phyloP scores from a whole-genome alignment of 257 asterid species.

The Lycium barbarum region DNA sequence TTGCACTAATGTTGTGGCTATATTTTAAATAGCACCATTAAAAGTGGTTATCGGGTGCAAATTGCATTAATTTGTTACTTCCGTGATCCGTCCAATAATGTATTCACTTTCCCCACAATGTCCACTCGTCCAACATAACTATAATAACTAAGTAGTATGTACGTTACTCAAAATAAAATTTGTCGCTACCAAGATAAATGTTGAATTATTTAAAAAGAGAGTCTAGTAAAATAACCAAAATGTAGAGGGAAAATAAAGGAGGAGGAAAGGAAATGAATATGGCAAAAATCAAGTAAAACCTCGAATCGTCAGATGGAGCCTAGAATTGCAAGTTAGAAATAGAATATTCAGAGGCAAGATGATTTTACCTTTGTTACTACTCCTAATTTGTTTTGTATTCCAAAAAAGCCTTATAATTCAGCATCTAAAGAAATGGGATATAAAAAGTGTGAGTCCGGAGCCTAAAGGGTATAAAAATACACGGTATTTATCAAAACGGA shows the following conservation, averaged over 20 bases:
- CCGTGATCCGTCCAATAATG: not conserved
- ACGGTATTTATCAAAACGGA: no score
- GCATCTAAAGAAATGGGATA: not conserved
- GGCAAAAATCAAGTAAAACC: not conserved
- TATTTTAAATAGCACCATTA: not conserved
- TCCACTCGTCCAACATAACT: not conserved
- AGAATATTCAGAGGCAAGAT: no score
- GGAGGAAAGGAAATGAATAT: not conserved
- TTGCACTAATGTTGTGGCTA: not conserved
- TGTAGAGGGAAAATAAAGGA: not conserved
- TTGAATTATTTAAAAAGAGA: not conserved
- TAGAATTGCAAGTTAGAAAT: no score
- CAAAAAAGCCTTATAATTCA: not conserved
- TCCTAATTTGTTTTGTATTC: not conserved
- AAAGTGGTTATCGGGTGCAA: not conserved
- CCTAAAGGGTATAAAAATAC: no score
- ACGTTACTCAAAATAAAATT: not conserved
- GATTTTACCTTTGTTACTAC: not conserved
- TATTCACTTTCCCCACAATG: not conserved
- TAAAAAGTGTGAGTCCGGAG: not conserved
- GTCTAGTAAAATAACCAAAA: not conserved
- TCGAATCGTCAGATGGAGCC: no score
- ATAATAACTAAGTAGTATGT: no score
- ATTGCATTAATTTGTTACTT: not conserved
- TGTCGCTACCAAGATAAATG: not conserved